Conservation (phyloP, 2,329 filamentous ascomycete species). For the Fusarium nelsonii region DNA sequence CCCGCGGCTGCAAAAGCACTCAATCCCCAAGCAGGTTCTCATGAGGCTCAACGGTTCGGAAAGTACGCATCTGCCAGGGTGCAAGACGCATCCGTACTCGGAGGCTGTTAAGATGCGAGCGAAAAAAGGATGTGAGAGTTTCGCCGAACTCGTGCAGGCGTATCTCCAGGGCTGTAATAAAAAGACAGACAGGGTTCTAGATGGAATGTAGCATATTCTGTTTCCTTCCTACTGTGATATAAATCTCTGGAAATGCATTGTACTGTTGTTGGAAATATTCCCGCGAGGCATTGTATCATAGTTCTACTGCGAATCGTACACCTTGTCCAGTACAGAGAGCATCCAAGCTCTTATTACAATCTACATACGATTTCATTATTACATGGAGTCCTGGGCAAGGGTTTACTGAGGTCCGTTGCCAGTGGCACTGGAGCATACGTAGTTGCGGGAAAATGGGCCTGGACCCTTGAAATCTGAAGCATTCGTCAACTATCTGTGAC, state of each 20-base stretch:
- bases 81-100: conserved; percentile 34
- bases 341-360: background rate
- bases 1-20: background rate
- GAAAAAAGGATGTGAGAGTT: conserved; percentile 29
- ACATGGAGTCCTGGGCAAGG: background rate
- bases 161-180: conserved; percentile 12
- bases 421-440: background rate
- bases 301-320: background rate
- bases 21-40: background rate
- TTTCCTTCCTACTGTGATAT: background rate
- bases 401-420: background rate
- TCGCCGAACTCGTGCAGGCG: conserved; percentile 30
- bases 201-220: background rate
- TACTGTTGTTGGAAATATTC: background rate
- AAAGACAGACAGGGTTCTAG: conserved; percentile 5
- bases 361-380: conserved; percentile 4
- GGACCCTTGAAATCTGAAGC: conserved; percentile 38
- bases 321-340: background rate
- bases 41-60: conserved; percentile 14
- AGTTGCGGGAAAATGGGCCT: conserved; percentile 21
- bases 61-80: conserved; percentile 18
- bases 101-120: conserved; percentile 30
- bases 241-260: background rate
- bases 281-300: background rate
- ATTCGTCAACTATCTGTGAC: conserved; percentile 22